Conservation (phyloP, 495 filamentous ascomycete species). For the Corynascus novoguineensis region DNA sequence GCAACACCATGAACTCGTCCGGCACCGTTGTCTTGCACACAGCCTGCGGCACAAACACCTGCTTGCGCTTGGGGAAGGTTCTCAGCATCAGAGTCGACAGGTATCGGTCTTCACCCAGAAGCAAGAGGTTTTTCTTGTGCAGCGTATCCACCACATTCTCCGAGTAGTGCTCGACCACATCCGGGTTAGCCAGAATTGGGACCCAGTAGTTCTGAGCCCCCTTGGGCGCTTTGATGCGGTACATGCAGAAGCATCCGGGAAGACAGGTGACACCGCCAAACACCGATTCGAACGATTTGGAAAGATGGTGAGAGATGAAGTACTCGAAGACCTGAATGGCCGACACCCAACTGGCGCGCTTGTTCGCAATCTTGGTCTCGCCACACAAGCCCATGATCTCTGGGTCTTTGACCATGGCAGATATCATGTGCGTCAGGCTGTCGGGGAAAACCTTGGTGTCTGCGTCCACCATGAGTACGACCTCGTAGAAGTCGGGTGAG, state of each 20-base stretch:
- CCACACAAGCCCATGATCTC: slow-evolving; percentile 99
- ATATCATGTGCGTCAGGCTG: slow-evolving; percentile 96
- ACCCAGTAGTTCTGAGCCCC: slow-evolving; percentile 99
- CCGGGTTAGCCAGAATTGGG: slow-evolving; percentile 95
- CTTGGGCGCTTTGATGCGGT: slow-evolving; percentile 98
- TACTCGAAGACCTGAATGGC: slow-evolving; percentile 99
- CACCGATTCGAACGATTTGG: slow-evolving; percentile 95
- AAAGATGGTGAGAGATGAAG: slow-evolving; percentile 95
- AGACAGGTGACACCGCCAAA: slow-evolving; percentile 99
- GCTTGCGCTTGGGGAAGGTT: slow-evolving; percentile 98
- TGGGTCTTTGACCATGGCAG: slow-evolving; percentile 97
- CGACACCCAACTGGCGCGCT: slow-evolving; percentile 86
- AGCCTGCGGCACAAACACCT: slow-evolving; percentile 96
- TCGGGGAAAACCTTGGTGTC: slow-evolving; percentile 99
- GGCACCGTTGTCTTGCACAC: slow-evolving; percentile 98
- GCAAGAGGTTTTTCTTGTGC: slow-evolving; percentile 94
- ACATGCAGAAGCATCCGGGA: slow-evolving; percentile 99
- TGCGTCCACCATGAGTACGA: slow-evolving; percentile 97
- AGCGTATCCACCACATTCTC: slow-evolving; percentile 99
- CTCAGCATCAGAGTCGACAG: slow-evolving; percentile 95
- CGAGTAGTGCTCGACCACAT: slow-evolving; percentile 98
- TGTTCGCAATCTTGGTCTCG: slow-evolving; percentile 99
- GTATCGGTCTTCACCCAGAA: slow-evolving; percentile 96
- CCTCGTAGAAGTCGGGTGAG: slow-evolving; percentile 94
- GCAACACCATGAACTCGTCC: slow-evolving; percentile 82